Evolutionary conservation across 371 early-diverging fungal genomes (phyloP).

Genomic region (Rhizopus sp.): DNA sequence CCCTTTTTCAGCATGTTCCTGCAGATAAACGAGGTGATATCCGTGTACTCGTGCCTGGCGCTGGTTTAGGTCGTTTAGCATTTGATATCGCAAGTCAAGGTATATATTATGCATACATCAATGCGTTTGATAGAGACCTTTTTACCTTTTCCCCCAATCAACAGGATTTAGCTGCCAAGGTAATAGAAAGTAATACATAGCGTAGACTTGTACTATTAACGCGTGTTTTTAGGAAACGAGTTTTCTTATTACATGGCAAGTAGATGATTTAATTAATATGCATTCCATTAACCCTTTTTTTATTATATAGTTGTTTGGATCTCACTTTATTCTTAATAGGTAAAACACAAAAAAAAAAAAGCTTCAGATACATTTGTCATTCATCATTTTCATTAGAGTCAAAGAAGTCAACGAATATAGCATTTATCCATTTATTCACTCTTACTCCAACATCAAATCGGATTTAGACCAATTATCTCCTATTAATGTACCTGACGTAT

Average conservation of each 20-base stretch:
- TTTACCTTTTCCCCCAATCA: background rate
- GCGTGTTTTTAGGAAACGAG: conserved; percentile 58
- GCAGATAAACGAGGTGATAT: conserved; percentile 56
- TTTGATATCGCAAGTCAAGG: conserved; percentile 80
- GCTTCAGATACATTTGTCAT: background rate
- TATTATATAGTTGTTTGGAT: conserved; percentile 71
- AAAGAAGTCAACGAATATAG: conserved; percentile 51
- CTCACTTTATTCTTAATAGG: conserved; percentile 87
- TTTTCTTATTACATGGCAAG: conserved; percentile 77
- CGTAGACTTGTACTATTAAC: background rate
- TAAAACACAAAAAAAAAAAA: conserved; percentile 19
- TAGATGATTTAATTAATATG: conserved; percentile 17
- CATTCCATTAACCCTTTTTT: background rate
- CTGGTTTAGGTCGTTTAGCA: conserved; percentile 90
- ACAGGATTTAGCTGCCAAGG: conserved; percentile 86
- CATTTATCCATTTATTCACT: conserved; percentile 90
- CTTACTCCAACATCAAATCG: conserved; percentile 78
- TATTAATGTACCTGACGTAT: conserved; percentile 82
- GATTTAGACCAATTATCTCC: conserved; percentile 64
- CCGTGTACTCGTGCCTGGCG: conserved; percentile 83
- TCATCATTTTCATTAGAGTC: conserved; percentile 26
- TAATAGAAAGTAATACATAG: conserved; percentile 9
- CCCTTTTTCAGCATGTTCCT: conserved; percentile 47
- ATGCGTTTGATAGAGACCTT: background rate
- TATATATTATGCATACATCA: conserved; percentile 7